Conservation (phyloP, 2,329 filamentous ascomycete species). For the Monilinia aucupariae region DNA sequence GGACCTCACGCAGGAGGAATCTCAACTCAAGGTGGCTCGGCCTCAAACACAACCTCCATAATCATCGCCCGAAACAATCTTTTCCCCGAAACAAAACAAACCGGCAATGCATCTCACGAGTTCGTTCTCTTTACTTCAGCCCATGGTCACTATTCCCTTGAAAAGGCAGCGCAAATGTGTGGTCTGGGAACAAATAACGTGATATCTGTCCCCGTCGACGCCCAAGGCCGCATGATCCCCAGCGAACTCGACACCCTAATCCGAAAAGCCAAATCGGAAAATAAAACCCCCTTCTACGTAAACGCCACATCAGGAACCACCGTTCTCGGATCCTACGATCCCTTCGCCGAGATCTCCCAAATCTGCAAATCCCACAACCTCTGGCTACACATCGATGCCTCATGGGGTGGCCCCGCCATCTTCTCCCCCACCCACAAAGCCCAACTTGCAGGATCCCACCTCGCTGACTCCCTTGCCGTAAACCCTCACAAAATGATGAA, state of each 20-base stretch:
- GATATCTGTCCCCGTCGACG: slow-evolving; percentile 68
- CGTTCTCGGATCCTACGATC: slow-evolving; percentile 84
- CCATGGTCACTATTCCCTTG: slow-evolving; percentile 90
- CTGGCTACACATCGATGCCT: slow-evolving; percentile 91
- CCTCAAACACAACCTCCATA: slow-evolving; percentile 79
- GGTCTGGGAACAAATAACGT: slow-evolving; percentile 75
- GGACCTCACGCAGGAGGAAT: slow-evolving; percentile 64
- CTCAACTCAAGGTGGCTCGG: slow-evolving; percentile 70
- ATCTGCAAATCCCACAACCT: slow-evolving; percentile 67
- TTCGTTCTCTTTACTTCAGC: slow-evolving; percentile 84
- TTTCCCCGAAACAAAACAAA: slow-evolving; percentile 69
- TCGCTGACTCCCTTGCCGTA: slow-evolving; percentile 76
- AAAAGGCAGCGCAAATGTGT: slow-evolving; percentile 88
- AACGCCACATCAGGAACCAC: slow-evolving; percentile 95
- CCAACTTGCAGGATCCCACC: slow-evolving; percentile 64
- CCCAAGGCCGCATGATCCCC: slow-evolving; percentile 64
- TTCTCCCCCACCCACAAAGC: slow-evolving; percentile 62
- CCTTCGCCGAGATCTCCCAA: slow-evolving; percentile 61
- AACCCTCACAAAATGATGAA: slow-evolving; percentile 99
- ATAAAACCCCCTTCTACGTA: slow-evolving; percentile 84
- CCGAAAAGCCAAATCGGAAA: slow-evolving; percentile 54
- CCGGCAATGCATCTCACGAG: slow-evolving; percentile 58
- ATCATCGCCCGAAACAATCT: slow-evolving; percentile 83
- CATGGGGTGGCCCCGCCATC: slow-evolving; percentile 80
- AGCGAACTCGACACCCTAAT: slow-evolving; percentile 59